A percentile compares a stretch with the other conserved stretches of the same genome.
Conservation (phyloP, 345 rosid species). For the Eucalyptus polybractea region DNA sequence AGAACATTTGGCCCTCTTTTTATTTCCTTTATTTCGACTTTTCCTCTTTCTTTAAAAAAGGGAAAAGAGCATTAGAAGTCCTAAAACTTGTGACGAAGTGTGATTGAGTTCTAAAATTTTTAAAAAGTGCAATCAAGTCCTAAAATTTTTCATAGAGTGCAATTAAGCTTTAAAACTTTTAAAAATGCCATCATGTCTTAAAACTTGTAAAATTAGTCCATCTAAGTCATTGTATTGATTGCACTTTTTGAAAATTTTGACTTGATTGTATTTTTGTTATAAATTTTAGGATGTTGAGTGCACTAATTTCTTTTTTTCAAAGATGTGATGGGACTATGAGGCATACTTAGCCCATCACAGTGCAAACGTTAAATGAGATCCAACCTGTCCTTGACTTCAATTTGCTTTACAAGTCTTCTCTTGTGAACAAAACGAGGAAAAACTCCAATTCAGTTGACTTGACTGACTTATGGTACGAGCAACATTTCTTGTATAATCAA, state of each 20-base stretch:
- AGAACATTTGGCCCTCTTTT: not conserved
- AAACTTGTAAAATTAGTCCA: too few species aligned
- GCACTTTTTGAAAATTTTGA: too few species aligned
- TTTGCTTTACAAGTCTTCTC: not conserved
- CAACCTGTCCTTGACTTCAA: not conserved
- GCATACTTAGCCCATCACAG: not conserved
- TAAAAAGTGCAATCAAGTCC: too few species aligned
- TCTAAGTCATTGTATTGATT: too few species aligned
- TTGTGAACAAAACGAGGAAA: not conserved
- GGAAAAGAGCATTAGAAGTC: too few species aligned
- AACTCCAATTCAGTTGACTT: not conserved
- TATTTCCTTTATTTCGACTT: not conserved
- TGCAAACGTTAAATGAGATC: not conserved
- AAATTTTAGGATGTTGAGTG: not conserved
- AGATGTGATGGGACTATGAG: not conserved
- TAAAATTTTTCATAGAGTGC: too few species aligned
- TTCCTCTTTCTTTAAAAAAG: not conserved
- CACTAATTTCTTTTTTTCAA: too few species aligned
- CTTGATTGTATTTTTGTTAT: too few species aligned
- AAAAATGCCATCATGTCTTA: too few species aligned
- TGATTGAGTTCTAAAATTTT: too few species aligned
- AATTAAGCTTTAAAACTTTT: too few species aligned
- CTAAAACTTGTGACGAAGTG: too few species aligned
- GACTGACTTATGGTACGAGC: not conserved
- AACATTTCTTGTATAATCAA: not conserved